Base-by-base conservation (phyloP, 768 basidiomycete species). In the Amanita exitialis region DNA sequence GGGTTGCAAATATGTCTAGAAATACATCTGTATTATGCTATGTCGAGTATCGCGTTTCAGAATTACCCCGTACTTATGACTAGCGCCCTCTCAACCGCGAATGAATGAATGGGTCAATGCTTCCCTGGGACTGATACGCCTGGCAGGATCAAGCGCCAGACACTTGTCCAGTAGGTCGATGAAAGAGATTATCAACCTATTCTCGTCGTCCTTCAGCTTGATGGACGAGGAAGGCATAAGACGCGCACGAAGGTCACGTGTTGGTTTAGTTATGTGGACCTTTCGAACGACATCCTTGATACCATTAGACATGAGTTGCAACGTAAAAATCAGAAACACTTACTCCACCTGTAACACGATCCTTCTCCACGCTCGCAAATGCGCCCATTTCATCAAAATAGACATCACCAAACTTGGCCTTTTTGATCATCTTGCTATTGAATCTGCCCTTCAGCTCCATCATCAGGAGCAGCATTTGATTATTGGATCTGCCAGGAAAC, bases 361-460 rank as follows among this genome's bases (percentile, higher is more conserved):
- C 90, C 58, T 74, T 82, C 65, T 94, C 93, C 4, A 91, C 74
- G 55, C 80, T 87, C 59, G 81, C 74, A 58, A 97, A 97, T 25
- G 79, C 86, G 44, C 88, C 83, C 73, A 87, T 82, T 45, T 96
- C 93, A 60, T 98, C 94, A 57, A 98, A 99, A 61, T 93, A 95
- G 58, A 86, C 68, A 45, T 90, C 85, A 1, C 89, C 90, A 67
- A 98, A 97, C 62, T 86, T 85, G 0, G 89, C 89, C 62, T 86
- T 91, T 70, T 95, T 96, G 66, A 98, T 86, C 82, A 91, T 82
- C 68, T 91, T 92, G 56, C 80, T 75, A 61, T 91, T 94, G 70
- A 98, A 89, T 44, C 92, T 78, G 32, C 96, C 94, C 65, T 90
- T 94, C 52, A 96, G 74, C 65, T 98, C 95, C 93, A 97, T 97